Evolutionary conservation across 1,284 basidiomycete genomes (phyloP).

Genomic region (Papiliotrema fonsecae): DNA sequence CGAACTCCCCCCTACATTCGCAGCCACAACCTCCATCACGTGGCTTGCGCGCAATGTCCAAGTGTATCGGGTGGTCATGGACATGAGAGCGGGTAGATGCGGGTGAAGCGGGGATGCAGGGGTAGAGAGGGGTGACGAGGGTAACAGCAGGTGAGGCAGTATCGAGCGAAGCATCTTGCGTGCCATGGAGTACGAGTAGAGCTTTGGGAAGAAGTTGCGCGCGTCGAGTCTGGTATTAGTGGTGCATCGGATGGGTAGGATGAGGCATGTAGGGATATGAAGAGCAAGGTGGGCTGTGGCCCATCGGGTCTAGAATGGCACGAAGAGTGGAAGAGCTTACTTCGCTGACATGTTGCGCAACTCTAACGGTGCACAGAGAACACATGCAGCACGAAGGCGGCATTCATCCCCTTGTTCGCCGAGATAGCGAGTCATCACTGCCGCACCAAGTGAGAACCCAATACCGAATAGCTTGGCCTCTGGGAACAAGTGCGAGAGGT

Average conservation of each 20-base stretch:
- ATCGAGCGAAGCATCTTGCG: constrained; percentile 21
- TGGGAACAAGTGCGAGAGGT: constrained; percentile 70
- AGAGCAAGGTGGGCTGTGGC: too few species aligned
- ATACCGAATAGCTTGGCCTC: constrained; percentile 75
- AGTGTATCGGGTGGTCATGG: constrained; percentile 11
- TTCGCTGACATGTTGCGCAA: constrained; percentile 56
- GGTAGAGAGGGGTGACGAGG: constrained; percentile 11
- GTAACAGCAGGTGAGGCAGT: constrained; percentile 14
- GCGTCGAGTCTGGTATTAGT: constrained; percentile 38
- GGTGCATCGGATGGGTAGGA: too few species aligned
- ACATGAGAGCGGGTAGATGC: constrained; percentile 18
- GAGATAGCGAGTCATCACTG: constrained; percentile 82
- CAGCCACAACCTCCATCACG: constrained; percentile 19
- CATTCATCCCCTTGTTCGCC: constrained; percentile 75
- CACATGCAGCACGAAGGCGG: constrained; percentile 69
- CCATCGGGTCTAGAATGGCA: too few species aligned
- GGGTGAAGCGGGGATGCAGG: constrained; percentile 17
- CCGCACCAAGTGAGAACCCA: constrained; percentile 91
- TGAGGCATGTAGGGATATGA: constrained; percentile 63
- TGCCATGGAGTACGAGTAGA: constrained; percentile 68
- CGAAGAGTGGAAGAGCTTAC: constrained; percentile 77
- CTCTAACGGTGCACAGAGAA: constrained; percentile 62
- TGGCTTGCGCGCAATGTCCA: constrained; percentile 19
- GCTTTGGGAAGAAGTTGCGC: constrained; percentile 60
- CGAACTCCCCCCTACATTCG: constrained; percentile 21